Evolutionary conservation across 176 grass and related monocot genomes (phyloP), one percentile per base, ranked within the genome.

Genomic region (Oryza officinalis): DNA sequence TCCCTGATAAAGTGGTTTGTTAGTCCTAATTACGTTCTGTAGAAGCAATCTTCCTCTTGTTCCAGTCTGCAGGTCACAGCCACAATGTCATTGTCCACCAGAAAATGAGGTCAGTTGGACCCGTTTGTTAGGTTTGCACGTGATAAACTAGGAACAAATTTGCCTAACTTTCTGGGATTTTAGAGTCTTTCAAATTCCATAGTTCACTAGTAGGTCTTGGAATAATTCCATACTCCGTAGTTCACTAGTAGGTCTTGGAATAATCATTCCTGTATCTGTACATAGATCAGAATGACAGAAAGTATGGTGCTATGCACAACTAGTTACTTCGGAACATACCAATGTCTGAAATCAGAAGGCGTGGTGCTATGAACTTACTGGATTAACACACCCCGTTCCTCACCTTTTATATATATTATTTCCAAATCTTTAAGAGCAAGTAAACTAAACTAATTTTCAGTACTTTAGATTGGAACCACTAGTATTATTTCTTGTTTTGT

Each of bases 1-100:
- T 25, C 52, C 31, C 31, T 66, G 4, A 66, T 67, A 2, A 71
- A 77, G 47, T 76, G 49, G 12, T 75, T 76, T 28, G 25, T 65
- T 65, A 67, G 3, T 66, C 67, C 47, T 67, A 63, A 46, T 38
- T 57, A 38, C 60, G 25, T 87, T 87, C 13, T 69, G 43, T 23
- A 74, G 38, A 70, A 90, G 68, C 69, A 83, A 87, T 1, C 12
- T 63, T 38, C 26, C 83, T 32, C n/a, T 37, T 54, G 54, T 79
- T 86, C 27, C 72, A 52, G 23, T 67, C 27, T 65, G 41, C 14
- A 37, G 26, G 67, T 66, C 78, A 82, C 32, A 67, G 66, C 7
- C 37, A 38, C 37, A 1, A 38, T 38, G 74, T 79, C 74, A 83
- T 25, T 83, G 46, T 49, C 84, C 61, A 74, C 67, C 67, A 59